A percentile compares a stretch with the other conserved stretches of the same genome.
Evolutionary conservation across 371 early-diverging fungal species (phyloP).

Genomic region (Mucor sp.): DNA sequence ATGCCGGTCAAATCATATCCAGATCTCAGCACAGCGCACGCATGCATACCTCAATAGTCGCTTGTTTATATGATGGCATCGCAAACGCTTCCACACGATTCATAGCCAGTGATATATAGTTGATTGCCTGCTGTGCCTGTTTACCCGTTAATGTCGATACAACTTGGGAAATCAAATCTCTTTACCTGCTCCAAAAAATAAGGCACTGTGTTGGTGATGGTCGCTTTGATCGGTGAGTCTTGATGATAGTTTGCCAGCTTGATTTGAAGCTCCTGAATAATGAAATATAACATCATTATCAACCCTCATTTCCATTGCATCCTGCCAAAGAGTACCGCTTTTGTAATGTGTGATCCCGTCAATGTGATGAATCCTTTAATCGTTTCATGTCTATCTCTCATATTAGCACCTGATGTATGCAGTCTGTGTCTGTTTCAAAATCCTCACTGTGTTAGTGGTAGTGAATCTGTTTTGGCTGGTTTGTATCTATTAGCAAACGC

Average conservation of each 20-base stretch:
- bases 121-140: conserved; percentile 38
- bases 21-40: neutral
- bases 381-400: conserved; percentile 35
- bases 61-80: conserved; percentile 26
- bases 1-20: neutral
- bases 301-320: neutral
- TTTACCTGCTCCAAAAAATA: conserved; percentile 48
- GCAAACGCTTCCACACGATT: conserved; percentile 20
- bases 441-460: conserved; percentile 41
- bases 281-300: neutral
- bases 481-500: neutral
- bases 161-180: neutral
- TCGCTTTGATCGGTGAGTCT: conserved; percentile 35
- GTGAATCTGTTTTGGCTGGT: conserved; percentile 37
- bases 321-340: conserved; percentile 33
- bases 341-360: conserved; percentile 36
- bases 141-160: neutral
- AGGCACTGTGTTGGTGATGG: conserved; percentile 27
- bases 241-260: conserved; percentile 34
- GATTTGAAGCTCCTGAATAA: conserved; percentile 38
- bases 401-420: neutral
- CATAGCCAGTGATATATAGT: conserved; percentile 39
- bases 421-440: neutral
- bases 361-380: conserved; percentile 45
- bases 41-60: conserved; percentile 30